Evolutionary conservation across 495 filamentous ascomycete genomes (phyloP).

Genomic region (Gamarada debralockiae): DNA sequence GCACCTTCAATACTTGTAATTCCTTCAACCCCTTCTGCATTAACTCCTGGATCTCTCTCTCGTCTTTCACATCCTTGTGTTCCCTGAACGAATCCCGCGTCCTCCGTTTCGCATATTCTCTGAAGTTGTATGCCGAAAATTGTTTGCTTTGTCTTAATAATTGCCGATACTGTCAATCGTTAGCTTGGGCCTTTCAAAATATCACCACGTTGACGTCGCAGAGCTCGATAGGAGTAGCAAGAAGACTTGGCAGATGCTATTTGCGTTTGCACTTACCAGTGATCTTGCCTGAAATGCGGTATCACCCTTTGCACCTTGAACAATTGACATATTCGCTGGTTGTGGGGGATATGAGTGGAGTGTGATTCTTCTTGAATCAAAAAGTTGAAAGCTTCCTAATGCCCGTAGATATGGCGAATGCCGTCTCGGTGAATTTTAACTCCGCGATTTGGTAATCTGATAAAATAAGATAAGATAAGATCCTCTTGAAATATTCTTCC

Average conservation of each 20-base stretch:
- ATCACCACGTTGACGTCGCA: neutral
- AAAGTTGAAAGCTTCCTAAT: neutral
- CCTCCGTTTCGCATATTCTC: slow-evolving; percentile 89
- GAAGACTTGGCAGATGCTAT: neutral
- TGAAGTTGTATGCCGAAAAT: slow-evolving; percentile 94
- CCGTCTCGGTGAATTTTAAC: neutral
- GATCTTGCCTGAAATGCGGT: slow-evolving; percentile 66
- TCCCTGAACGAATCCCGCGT: slow-evolving; percentile 87
- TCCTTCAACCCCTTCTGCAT: slow-evolving; percentile 86
- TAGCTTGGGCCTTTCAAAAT: slow-evolving; percentile 1
- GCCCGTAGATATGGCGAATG: too few relatives aligned
- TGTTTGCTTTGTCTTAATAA: slow-evolving; percentile 81
- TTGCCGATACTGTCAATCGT: slow-evolving; percentile 70
- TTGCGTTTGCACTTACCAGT: slow-evolving; percentile 8
- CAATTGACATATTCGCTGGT: slow-evolving; percentile 37
- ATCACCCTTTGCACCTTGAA: slow-evolving; percentile 51
- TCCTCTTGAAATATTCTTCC: too few relatives aligned
- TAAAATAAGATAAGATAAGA: slow-evolving; percentile 2
- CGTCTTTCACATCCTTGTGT: slow-evolving; percentile 63
- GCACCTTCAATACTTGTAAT: slow-evolving; percentile 87
- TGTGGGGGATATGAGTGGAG: neutral
- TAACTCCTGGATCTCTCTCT: slow-evolving; percentile 75
- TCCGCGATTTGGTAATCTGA: too few relatives aligned
- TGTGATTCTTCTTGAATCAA: neutral
- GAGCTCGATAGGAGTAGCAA: slow-evolving; percentile 5